A percentile compares a stretch with the other conserved stretches of the same genome.
These are phyloP conservation scores for Hippophae gyantsensis DNA, from an alignment of 306 rosid species.

Conservation along the genomic window DNA sequence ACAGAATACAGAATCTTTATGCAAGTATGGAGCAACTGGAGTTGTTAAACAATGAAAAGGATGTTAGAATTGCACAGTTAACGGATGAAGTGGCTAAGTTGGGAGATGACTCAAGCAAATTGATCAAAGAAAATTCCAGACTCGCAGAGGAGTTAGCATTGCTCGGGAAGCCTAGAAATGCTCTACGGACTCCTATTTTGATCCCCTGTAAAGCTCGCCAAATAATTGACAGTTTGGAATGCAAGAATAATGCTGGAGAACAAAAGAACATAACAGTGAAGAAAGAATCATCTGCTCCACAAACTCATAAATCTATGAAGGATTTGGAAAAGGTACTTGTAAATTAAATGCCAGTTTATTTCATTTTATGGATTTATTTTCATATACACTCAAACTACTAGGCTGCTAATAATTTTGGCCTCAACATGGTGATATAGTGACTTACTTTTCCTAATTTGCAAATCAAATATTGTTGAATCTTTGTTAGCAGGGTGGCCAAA, in stretches of 20 bases:
- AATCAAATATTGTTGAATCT: slow-evolving; percentile 4
- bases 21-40: slow-evolving; percentile 52
- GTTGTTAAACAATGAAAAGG: slow-evolving; percentile 48
- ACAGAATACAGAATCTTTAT: slow-evolving; percentile 39
- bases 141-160: slow-evolving; percentile 48
- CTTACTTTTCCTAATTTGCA: neutral
- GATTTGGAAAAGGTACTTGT: slow-evolving; percentile 33
- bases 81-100: slow-evolving; percentile 33
- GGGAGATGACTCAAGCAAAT: slow-evolving; percentile 47
- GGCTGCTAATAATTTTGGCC: neutral
- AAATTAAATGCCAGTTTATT: neutral
- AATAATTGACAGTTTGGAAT: slow-evolving; percentile 18
- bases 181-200: slow-evolving; percentile 40
- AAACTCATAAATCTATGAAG: slow-evolving; percentile 18
- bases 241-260: slow-evolving; percentile 20
- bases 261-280: slow-evolving; percentile 25
- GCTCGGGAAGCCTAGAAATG: slow-evolving; percentile 31
- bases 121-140: slow-evolving; percentile 42
- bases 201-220: slow-evolving; percentile 33
- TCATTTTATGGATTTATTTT: neutral
- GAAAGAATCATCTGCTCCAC: slow-evolving; percentile 34
- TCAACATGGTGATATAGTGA: neutral
- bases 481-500: slow-evolving; percentile 34
- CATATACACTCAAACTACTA: neutral
- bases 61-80: slow-evolving; percentile 38